Percentiles rank a stretch among this genome's conserved stretches.
phyloP scores from a whole-genome alignment of 2,329 filamentous ascomycete genomes.

The Uncinocarpus reesii region DNA sequence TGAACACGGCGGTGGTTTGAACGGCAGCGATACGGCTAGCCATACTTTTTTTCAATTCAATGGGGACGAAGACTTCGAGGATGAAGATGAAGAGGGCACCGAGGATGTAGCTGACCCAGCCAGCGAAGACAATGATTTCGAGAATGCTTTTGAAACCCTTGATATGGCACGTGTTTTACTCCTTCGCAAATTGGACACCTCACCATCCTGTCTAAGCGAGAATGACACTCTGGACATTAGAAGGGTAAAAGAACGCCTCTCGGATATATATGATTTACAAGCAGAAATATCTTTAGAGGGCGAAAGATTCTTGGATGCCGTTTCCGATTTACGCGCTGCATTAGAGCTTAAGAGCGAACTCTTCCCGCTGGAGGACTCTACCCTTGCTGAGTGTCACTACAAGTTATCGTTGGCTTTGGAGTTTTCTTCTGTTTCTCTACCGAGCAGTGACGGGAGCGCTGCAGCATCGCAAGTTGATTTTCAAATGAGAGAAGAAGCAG shows the following conservation, averaged over 20 bases:
- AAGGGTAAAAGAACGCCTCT: constrained; percentile 72
- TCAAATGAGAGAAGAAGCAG: constrained; percentile 48
- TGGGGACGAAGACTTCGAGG: constrained; percentile 87
- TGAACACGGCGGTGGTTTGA: neutral
- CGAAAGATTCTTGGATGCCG: constrained; percentile 81
- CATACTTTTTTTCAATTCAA: constrained; percentile 74
- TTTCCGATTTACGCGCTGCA: constrained; percentile 67
- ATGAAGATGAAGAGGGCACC: constrained; percentile 61
- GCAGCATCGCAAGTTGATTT: constrained; percentile 40
- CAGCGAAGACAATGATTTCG: constrained; percentile 52
- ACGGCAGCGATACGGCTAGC: neutral
- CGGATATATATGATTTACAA: constrained; percentile 86
- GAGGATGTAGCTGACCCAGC: constrained; percentile 42
- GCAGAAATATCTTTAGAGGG: constrained; percentile 96
- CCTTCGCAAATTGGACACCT: constrained; percentile 44
- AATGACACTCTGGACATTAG: constrained; percentile 29
- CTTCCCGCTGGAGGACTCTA: constrained; percentile 67
- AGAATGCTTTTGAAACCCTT: constrained; percentile 53
- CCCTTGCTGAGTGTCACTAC: constrained; percentile 89
- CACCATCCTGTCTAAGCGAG: constrained; percentile 43
- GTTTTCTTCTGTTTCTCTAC: constrained; percentile 66
- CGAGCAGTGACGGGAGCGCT: constrained; percentile 32
- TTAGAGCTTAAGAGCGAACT: constrained; percentile 70
- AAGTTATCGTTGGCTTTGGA: constrained; percentile 92
- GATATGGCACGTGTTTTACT: constrained; percentile 53